phyloP scores from a whole-genome alignment of 1,284 basidiomycete species.

The Trichosporon coremiiforme region DNA sequence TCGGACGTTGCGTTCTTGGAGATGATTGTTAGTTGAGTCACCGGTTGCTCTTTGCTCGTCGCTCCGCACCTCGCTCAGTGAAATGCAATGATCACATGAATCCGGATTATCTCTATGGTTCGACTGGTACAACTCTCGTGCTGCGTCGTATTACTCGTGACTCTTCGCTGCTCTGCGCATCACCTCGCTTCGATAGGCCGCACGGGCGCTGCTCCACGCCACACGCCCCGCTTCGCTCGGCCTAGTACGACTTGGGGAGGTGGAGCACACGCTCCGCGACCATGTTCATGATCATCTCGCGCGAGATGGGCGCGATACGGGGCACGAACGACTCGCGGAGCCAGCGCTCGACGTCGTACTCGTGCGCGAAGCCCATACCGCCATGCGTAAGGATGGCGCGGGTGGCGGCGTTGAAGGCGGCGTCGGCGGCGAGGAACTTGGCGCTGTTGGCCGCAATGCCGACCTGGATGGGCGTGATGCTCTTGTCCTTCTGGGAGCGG shows the following conservation, averaged over 20 bases:
- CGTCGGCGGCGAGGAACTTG: conserved; percentile 32
- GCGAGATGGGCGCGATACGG: conserved; percentile 29
- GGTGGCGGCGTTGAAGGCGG: conserved; percentile 29
- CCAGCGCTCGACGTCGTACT: conserved; percentile 33
- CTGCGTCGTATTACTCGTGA: neutral
- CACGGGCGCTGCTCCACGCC: too few species aligned
- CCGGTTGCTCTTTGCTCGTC: neutral
- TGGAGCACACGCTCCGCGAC: conserved; percentile 30
- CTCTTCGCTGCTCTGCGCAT: neutral
- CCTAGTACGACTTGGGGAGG: conserved; percentile 33
- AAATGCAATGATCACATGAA: conserved; percentile 5
- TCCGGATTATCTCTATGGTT: conserved; percentile 9
- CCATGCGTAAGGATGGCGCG: conserved; percentile 31
- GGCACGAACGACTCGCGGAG: conserved; percentile 31
- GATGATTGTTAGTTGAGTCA: too few species aligned
- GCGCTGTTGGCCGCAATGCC: conserved; percentile 30
- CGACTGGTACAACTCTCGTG: conserved; percentile 6
- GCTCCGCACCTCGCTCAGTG: neutral
- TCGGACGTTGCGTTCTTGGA: too few species aligned
- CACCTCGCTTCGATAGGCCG: neutral
- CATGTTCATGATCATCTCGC: conserved; percentile 34
- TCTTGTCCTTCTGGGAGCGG: conserved; percentile 24
- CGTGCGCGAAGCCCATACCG: conserved; percentile 32
- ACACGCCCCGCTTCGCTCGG: neutral
- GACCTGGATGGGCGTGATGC: conserved; percentile 24